Evolutionary conservation across 2,329 filamentous ascomycete genomes (phyloP).

Genomic region (Ophiostoma sp.): DNA sequence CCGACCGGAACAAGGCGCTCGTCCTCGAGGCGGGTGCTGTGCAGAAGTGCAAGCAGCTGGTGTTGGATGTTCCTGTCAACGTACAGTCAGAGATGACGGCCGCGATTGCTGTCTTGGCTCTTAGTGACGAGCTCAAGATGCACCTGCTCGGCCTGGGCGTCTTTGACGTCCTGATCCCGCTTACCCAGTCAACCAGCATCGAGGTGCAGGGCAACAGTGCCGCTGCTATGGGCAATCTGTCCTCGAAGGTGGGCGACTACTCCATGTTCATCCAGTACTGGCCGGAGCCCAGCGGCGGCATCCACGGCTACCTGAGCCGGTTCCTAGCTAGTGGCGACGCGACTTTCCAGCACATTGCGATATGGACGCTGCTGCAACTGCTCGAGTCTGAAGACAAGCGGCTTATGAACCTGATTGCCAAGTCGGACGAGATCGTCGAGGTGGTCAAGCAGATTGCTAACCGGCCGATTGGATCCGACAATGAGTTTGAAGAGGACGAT

Average conservation of each 20-base stretch:
- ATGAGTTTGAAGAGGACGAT: slow-evolving; percentile 83
- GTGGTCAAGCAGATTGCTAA: slow-evolving; percentile 92
- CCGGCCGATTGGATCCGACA: slow-evolving; percentile 82
- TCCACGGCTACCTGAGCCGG: slow-evolving; percentile 89
- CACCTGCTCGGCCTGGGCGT: slow-evolving; percentile 89
- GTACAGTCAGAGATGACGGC: slow-evolving; percentile 99
- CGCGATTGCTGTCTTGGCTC: slow-evolving; percentile 92
- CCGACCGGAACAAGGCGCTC: slow-evolving; percentile 96
- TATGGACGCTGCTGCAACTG: slow-evolving; percentile 94
- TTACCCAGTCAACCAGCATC: slow-evolving; percentile 93
- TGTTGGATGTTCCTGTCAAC: slow-evolving; percentile 86
- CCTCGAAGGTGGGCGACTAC: slow-evolving; percentile 97
- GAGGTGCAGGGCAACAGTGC: slow-evolving; percentile 99
- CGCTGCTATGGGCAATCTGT: slow-evolving; percentile 90
- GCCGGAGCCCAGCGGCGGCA: slow-evolving; percentile 87
- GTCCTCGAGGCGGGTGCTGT: slow-evolving; percentile 95
- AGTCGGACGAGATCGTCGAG: slow-evolving; percentile 85
- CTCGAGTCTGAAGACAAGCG: slow-evolving; percentile 92
- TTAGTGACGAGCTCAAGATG: slow-evolving; percentile 93
- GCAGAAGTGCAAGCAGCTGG: slow-evolving; percentile 96
- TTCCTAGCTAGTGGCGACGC: slow-evolving; percentile 94
- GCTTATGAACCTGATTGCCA: slow-evolving; percentile 83
- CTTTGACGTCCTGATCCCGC: slow-evolving; percentile 91
- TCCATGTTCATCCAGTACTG: slow-evolving; percentile 94
- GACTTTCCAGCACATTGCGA: slow-evolving; percentile 98